Conservation (phyloP, 148 eudicot genomes). For the Limonium bicolor region DNA sequence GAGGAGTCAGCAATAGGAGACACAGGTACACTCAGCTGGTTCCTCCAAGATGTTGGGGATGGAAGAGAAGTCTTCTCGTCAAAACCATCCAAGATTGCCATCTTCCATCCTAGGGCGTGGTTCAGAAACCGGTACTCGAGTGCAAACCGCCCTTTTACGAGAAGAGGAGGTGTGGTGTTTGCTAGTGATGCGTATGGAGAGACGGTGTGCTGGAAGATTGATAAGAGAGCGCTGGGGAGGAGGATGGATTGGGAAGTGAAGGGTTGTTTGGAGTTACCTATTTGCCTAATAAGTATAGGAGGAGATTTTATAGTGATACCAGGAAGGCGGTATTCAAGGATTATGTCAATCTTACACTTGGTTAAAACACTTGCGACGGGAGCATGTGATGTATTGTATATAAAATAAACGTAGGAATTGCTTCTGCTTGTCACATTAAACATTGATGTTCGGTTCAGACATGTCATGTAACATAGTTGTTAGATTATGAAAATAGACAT, state of each 20-base stretch:
- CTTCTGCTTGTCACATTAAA: too few relatives aligned
- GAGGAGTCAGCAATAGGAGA: constrained; percentile 63
- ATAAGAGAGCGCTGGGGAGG: constrained; percentile 36
- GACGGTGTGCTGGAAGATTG: constrained; percentile 66
- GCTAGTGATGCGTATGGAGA: constrained; percentile 73
- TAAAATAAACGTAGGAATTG: too few relatives aligned
- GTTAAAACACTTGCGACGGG: too few relatives aligned
- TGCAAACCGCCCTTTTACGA: constrained; percentile 57
- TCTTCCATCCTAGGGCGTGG: constrained; percentile 67
- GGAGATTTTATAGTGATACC: constrained; percentile 64
- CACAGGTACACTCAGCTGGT: constrained; percentile 61
- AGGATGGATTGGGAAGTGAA: constrained; percentile 65
- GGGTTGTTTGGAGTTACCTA: constrained; percentile 80
- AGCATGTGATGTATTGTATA: too few relatives aligned
- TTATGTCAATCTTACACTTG: constrained; percentile 39
- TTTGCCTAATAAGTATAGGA: constrained; percentile 73
- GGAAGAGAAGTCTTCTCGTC: constrained; percentile 80
- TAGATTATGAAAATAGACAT: too few relatives aligned
- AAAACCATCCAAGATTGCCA: constrained; percentile 42
- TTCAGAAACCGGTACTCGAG: constrained; percentile 58
- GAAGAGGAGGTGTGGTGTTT: constrained; percentile 77
- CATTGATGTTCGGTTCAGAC: too few relatives aligned
- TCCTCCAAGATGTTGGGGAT: constrained; percentile 39
- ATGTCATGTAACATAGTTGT: too few relatives aligned
- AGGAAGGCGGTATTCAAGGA: constrained; percentile 71